Evolutionary conservation across 371 early-diverging fungal genomes (phyloP), one percentile per base, ranked within the genome.

Genomic region (Zancudomyces culisetae): DNA sequence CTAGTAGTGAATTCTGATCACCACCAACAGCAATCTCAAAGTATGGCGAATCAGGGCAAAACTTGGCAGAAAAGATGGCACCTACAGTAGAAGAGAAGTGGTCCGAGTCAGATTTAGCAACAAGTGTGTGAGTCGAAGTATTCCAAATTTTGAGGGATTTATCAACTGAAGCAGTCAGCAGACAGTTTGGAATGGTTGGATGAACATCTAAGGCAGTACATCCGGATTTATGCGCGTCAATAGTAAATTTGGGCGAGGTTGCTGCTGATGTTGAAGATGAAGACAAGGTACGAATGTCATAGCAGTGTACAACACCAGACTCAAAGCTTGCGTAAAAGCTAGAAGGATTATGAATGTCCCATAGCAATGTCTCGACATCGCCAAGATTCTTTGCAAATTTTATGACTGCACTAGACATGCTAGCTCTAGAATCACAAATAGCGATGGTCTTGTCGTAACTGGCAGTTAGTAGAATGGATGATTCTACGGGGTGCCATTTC

Each of bases 161-260:
- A 57, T 97, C 98, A 0, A 78, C 74, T 15, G 87, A 81, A n/a
- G 91, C 97, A 0, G 97, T 94, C 13, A 93, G 83, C 43, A 97
- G 61, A 45, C 83, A 77, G 1, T 84, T 85, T 21, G 73, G 70
- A 6, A 91, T 65, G 8, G 63, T 53, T 3, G 87, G 73, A 63
- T 81, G 83, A 57, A 91, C 70, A 67, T 92, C 94, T 57, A 92
- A 63, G 1, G 87, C 78, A 20, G 85, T 79, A 2, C 87, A 86
- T 10, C 93, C 80, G 54, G 77, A 78, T 58, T 90, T 89, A 58
- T 95, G 96, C 1, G 96, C 95, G 56, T 85, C 86, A 42, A 97
- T 70, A 2, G 85, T 87, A 66, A 79, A 95, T 10, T 93, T 40
- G 3, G 90, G 76, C 42, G 71, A 67, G 0, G 24, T 42, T 26